Evolutionary conservation across 1,139 yeast genomes (phyloP).

Genomic region (Schwanniomyces etchellsii): DNA sequence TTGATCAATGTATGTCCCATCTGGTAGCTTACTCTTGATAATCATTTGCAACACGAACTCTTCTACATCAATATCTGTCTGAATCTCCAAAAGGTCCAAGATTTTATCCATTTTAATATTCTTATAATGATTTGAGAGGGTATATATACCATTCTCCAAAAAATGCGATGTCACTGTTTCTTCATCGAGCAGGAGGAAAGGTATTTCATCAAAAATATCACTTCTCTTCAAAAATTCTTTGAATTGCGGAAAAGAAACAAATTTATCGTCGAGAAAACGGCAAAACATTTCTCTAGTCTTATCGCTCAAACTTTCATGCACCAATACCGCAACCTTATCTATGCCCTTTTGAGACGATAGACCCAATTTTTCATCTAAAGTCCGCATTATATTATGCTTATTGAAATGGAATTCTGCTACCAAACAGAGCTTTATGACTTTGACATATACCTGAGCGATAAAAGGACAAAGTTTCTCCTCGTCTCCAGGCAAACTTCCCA

Average conservation of each 20-base stretch:
- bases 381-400: conserved; percentile 21
- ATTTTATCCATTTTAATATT: conserved; percentile 17
- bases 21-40: conserved; percentile 24
- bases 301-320: conserved; percentile 2
- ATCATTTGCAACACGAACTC: conserved; percentile 29
- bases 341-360: conserved; percentile 5
- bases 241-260: conserved; percentile 15
- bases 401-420: conserved; percentile 22
- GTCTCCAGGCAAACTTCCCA: conserved; percentile 13
- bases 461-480: conserved; percentile 4
- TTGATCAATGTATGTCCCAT: conserved; percentile 30
- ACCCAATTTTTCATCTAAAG: conserved; percentile 13
- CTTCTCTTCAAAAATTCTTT: conserved; percentile 11
- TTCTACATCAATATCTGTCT: conserved; percentile 13
- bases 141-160: conserved; percentile 27
- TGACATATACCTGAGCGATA: conserved; percentile 4
- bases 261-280: conserved; percentile 8
- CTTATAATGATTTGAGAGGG: conserved; percentile 24
- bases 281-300: conserved; percentile 6
- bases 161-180: conserved; percentile 12
- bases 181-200: neutral
- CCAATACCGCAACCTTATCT: neutral
- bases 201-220: conserved; percentile 1
- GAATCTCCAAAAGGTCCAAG: conserved; percentile 11
- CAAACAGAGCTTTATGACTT: conserved; percentile 5